A percentile compares a stretch with the other conserved stretches of the same genome.
Conservation (phyloP, 495 filamentous ascomycete genomes). For the Podospora anserina region DNA sequence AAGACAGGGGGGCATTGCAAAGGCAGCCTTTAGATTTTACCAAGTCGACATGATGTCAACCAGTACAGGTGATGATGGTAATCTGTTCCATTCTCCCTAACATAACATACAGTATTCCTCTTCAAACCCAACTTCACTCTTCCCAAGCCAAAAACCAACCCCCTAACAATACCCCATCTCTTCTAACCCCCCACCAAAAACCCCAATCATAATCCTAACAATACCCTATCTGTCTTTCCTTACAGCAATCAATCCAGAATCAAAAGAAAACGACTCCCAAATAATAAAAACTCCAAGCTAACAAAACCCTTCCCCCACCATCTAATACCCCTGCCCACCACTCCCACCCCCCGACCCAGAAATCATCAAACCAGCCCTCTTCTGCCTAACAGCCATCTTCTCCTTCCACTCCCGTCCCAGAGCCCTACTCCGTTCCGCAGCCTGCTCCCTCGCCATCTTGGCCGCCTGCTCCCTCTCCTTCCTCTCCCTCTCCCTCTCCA, state of each 20-base stretch:
- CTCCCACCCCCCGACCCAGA: neutral
- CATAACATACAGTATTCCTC: neutral
- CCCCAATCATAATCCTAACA: neutral
- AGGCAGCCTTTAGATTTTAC: neutral
- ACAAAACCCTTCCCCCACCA: neutral
- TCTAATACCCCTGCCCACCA: neutral
- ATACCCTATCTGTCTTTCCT: neutral
- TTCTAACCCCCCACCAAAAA: neutral
- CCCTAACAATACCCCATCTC: neutral
- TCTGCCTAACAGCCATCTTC: conserved; percentile 37
- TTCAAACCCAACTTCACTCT: neutral
- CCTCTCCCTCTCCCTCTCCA: conserved; percentile 51
- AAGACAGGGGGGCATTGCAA: too few relatives aligned
- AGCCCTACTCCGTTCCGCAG: conserved; percentile 62
- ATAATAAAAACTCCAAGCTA: neutral
- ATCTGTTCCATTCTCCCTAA: neutral
- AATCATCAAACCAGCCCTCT: conserved; percentile 19
- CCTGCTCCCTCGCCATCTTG: conserved; percentile 57
- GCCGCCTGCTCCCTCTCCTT: conserved; percentile 56
- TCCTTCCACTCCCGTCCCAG: conserved; percentile 69
- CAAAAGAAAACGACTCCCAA: neutral
- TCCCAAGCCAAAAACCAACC: neutral
- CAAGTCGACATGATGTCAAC: neutral
- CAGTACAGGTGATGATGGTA: neutral
- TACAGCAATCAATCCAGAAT: neutral